phyloP scores from a whole-genome alignment of 768 basidiomycete species.

The button mushroom (Agaricus bisporus) region DNA sequence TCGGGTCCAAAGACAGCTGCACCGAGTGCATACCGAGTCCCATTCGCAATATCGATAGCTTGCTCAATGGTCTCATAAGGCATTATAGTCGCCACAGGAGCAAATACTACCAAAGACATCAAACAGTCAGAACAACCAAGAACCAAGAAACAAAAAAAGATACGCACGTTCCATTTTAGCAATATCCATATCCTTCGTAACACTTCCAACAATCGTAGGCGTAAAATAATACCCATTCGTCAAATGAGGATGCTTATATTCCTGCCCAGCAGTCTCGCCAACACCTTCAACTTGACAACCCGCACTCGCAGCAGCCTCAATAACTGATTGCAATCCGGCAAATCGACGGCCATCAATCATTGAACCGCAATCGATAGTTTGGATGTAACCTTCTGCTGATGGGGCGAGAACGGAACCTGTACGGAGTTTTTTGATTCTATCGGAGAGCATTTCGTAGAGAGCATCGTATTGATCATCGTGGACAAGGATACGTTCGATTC shows the following conservation, averaged over 20 bases:
- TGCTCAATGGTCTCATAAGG: constrained; percentile 80
- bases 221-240: constrained; percentile 77
- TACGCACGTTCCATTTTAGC: constrained; percentile 74
- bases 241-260: constrained; percentile 59
- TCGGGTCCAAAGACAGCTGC: constrained; percentile 92
- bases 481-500: constrained; percentile 89
- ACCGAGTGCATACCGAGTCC: constrained; percentile 84
- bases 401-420: constrained; percentile 68
- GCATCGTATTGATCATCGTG: constrained; percentile 73
- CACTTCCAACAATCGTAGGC: constrained; percentile 83
- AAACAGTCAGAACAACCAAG: constrained; percentile 4
- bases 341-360: constrained; percentile 82
- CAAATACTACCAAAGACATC: constrained; percentile 60
- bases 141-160: background rate
- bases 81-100: constrained; percentile 85
- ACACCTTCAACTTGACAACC: constrained; percentile 61
- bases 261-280: constrained; percentile 36
- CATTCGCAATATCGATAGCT: constrained; percentile 84
- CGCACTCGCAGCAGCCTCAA: constrained; percentile 57
- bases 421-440: constrained; percentile 67
- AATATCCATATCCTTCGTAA: constrained; percentile 63
- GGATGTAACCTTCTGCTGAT: constrained; percentile 60
- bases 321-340: constrained; percentile 57
- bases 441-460: constrained; percentile 57
- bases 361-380: constrained; percentile 77